phyloP scores from a whole-genome alignment of 768 basidiomycete genomes.

The Amanita thiersii region DNA sequence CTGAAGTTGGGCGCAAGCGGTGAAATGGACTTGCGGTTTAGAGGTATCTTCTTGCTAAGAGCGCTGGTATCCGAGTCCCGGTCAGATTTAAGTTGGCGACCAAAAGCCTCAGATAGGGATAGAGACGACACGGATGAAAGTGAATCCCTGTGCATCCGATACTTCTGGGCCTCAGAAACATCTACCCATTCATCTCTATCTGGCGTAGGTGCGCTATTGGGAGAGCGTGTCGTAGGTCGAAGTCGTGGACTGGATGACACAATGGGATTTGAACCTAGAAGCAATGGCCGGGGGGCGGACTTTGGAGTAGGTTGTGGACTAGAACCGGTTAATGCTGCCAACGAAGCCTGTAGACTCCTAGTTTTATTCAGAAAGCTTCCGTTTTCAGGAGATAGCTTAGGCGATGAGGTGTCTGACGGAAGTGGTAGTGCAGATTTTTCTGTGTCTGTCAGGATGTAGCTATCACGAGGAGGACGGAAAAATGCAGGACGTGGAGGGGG shows the following conservation, averaged over 20 bases:
- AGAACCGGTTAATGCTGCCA: conserved; percentile 21
- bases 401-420: background rate
- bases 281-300: conserved; percentile 56
- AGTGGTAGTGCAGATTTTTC: conserved; percentile 17
- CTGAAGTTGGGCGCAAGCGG: conserved; percentile 59
- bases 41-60: conserved; percentile 48
- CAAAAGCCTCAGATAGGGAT: conserved; percentile 44
- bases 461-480: conserved; percentile 53
- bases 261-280: conserved; percentile 46
- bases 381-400: background rate
- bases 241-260: conserved; percentile 24
- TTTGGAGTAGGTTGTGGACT: conserved; percentile 28
- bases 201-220: conserved; percentile 23
- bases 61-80: conserved; percentile 45
- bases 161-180: conserved; percentile 31
- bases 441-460: conserved; percentile 27
- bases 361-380: conserved; percentile 28
- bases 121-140: conserved; percentile 59
- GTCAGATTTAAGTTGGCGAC: conserved; percentile 33
- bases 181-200: conserved; percentile 40
- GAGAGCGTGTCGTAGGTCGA: conserved; percentile 21
- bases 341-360: conserved; percentile 31
- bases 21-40: conserved; percentile 63
- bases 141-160: conserved; percentile 40
- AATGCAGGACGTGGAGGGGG: conserved; percentile 51